Evolutionary conservation across 345 rosid species (phyloP), one percentile per base, ranked within the genome.

Genomic region (Gossypium mustelinum): DNA sequence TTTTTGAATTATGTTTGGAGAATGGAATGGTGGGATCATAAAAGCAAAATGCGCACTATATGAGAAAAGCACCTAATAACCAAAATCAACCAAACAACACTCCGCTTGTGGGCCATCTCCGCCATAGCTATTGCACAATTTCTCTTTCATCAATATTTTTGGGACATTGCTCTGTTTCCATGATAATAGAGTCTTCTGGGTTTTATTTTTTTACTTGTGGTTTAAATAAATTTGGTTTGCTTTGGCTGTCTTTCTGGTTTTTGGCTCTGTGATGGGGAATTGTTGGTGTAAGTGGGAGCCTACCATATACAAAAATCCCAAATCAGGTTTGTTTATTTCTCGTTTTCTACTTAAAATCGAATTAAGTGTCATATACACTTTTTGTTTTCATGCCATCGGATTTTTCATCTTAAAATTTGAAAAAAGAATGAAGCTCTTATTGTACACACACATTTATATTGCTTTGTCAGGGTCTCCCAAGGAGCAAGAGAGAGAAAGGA

Each of bases 221-320:
- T 34, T 34, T 34, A 34, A 34, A 34, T 34, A 34, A 34, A 34
- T 34, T 34, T 24, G 18, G 6, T 6, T 16, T 51, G 16, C 8
- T 16, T 51, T 4, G 55, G 55, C 55, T 51, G 41, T 51, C 55
- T 51, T 51, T 51, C 55, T 51, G 76, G 69, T 68, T 79, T 76
- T 69, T 60, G 76, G 41, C 41, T 34, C 59, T 50, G 69, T 47
- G 76, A 92, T 94, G 98, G 98, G 98, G 61, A 94, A 94, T 85
- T 90, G 97, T 82, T 90, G 85, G 81, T 87, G 88, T 84, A 82
- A 85, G 67, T 80, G 88, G 86, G 90, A 94, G 80, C 86, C 90
- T 79, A 83, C 92, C 29, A 85, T 89, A 63, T 87, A 87, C 83
- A 89, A 82, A 86, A 90, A 87, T 87, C 89, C 92, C 72, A 94